Base-by-base conservation (phyloP, 2,329 filamentous ascomycete genomes). In the Colletotrichum gigasporum region DNA sequence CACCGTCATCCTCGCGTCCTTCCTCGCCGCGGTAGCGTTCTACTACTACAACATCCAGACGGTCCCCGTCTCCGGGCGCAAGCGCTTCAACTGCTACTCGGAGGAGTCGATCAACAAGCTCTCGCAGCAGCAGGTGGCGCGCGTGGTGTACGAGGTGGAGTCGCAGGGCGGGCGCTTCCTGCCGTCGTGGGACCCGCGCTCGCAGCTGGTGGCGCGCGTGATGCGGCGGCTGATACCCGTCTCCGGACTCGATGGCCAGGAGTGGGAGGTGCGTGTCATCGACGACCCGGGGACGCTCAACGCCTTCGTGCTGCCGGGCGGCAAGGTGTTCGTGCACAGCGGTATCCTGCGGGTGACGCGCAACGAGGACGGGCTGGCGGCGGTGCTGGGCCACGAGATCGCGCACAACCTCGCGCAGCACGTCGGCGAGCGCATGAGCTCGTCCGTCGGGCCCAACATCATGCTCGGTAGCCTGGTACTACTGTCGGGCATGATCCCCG, bases 381-480 rank as follows among this genome's bases (percentile, higher is more conserved):
- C 91, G 1, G 90, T 95, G 3, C 80, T 95, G 12, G 90, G 91
- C 12, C 92, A 94, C 76, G 92, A 94, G 79, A 92, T 94, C 65
- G 90, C 91, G 16, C 92, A 95, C 73, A 91, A 90, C 67, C 83
- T 92, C 14, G 90, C 90, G 0, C 85, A 87, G 60, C 91, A 93
- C 72, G 79, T 84, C 6, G 88, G 84, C 16, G 92, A 95, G 80
- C 83, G 86, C 30, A 79, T 87, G 71, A 87, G 84, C 11, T 79
- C 80, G 37, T 78, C 80, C 48, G 81, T 85, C 65, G 82, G 85
- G n/a, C 77, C 79, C 61, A 85, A 84, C 53, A 75, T 87, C 22
- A 75, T 87, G 28, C 74, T 84, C 10, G 83, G 81, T 22, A 83
- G 80, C 48, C 65, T 84, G 24, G 80, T 87, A 62, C 73, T 85